Conservation (phyloP, 495 filamentous ascomycete genomes). For the Trichoderma gamsii region DNA sequence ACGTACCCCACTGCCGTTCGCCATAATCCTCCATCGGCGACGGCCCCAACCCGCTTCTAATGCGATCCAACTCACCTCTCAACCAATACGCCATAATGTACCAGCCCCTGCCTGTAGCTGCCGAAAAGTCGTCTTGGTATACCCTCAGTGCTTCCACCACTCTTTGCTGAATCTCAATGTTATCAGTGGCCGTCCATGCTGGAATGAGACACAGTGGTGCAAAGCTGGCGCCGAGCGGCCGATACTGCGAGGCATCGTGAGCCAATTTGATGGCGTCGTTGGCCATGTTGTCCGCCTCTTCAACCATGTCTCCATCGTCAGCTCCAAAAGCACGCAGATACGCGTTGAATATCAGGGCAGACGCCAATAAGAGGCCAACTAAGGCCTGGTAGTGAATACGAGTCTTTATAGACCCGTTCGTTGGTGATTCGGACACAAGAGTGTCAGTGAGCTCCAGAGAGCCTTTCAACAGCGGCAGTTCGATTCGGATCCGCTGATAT, state of each 20-base stretch:
- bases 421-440: not conserved
- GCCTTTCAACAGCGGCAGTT: not conserved
- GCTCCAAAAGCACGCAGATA: constrained; percentile 8
- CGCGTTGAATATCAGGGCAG: not conserved
- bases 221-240: constrained; percentile 4
- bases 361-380: not conserved
- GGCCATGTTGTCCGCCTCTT: constrained; percentile 2
- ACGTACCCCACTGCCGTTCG: not conserved
- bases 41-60: not conserved
- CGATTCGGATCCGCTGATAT: not conserved
- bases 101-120: not conserved
- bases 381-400: constrained; percentile 1
- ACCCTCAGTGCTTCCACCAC: not conserved
- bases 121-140: constrained; percentile 9
- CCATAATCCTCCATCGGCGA: not conserved
- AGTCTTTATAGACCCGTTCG: not conserved
- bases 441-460: not conserved
- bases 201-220: not conserved
- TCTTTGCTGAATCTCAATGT: not conserved
- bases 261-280: not conserved
- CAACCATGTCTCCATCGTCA: not conserved
- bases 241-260: constrained; percentile 1
- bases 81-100: constrained; percentile 5
- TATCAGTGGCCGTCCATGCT: not conserved
- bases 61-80: not conserved